Evolutionary conservation across 2,329 filamentous ascomycete species (phyloP), one percentile per base, ranked within the genome.

Genomic region (Sordariomycetes sp.): DNA sequence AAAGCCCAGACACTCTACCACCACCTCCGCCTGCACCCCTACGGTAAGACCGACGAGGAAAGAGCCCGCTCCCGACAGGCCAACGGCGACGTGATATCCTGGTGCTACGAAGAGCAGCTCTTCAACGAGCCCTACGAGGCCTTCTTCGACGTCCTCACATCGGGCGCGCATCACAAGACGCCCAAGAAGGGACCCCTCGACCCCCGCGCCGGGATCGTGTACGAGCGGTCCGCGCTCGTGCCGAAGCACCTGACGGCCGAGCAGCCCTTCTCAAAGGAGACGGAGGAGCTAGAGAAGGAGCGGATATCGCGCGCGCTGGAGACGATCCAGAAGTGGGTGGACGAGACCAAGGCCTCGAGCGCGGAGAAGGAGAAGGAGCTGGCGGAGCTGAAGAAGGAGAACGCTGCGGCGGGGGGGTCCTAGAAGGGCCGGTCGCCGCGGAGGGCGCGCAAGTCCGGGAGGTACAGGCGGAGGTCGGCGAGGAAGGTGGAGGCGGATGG

Each of bases 1-100:
- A 99, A 99, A 71, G 89, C 92, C 4, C 89, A 96, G 71, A 95
- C 91, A n/a, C 74, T 96, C 1, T 95, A 94, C 75, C 94, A 97
- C 71, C 90, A 90, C 66, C 75, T 99, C 58, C 88, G 91, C 56
- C 79, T 99, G 12, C 91, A 96, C 67, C 89, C 92, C 2, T 99
- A 92, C 69, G 90, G 90, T 17, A 79, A 90, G 59, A 87, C 84
- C 63, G 89, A 95, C 65, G 85, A 82, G 57, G 83, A 87, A 68
- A 87, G 79, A 65, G 78, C 81, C 63, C 74, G 74, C 60, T 80
- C 77, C 80, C 70, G 77, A 60, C 70, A 67, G 56, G 81, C 74
- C 70, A 80, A 72, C 72, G 81, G 73, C 62, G 78, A 86, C 65
- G 84, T 97, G 52, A 75, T 85, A 35, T 82, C 85, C 55, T 92